Conservation (phyloP, 2,329 filamentous ascomycete species). For the Sporothrix phasma region DNA sequence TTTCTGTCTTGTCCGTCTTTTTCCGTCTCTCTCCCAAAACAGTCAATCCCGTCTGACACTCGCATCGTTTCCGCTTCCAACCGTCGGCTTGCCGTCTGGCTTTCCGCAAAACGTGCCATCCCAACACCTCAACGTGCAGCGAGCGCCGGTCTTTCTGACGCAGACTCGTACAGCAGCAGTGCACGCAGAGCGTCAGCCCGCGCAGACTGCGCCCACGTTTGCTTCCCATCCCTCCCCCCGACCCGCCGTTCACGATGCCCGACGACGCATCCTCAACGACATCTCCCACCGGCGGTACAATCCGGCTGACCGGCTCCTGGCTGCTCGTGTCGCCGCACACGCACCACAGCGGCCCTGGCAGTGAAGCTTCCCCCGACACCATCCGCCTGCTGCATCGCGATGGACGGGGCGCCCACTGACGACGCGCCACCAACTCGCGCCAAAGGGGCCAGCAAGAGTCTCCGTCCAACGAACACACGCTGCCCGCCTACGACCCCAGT, state of each 20-base stretch:
- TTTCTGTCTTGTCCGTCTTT: too few species aligned
- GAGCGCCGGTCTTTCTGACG: too few species aligned
- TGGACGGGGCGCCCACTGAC: not conserved
- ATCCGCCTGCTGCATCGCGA: not conserved
- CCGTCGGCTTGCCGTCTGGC: too few species aligned
- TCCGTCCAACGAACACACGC: constrained; percentile 53
- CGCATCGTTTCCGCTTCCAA: not conserved
- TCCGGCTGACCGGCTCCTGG: constrained; percentile 78
- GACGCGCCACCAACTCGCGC: not conserved
- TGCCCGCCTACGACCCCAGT: constrained; percentile 81
- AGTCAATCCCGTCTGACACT: too few species aligned
- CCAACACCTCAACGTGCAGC: too few species aligned
- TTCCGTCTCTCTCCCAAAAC: too few species aligned
- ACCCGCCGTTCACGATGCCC: constrained; percentile 56
- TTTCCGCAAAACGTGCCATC: too few species aligned
- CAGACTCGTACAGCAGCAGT: too few species aligned
- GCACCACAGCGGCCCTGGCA: constrained; percentile 98
- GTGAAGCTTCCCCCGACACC: constrained; percentile 47
- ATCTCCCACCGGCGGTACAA: constrained; percentile 96
- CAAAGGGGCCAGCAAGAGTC: constrained; percentile 66
- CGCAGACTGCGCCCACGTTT: too few species aligned
- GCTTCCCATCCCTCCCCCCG: not conserved
- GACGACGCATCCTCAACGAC: constrained; percentile 77
- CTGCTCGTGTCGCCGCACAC: constrained; percentile 89
- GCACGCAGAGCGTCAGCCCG: too few species aligned